Percentiles rank a stretch among this genome's conserved stretches.
phyloP scores from a whole-genome alignment of 352 stramenopile genomes.

The Globisporangium uncinulatum region DNA sequence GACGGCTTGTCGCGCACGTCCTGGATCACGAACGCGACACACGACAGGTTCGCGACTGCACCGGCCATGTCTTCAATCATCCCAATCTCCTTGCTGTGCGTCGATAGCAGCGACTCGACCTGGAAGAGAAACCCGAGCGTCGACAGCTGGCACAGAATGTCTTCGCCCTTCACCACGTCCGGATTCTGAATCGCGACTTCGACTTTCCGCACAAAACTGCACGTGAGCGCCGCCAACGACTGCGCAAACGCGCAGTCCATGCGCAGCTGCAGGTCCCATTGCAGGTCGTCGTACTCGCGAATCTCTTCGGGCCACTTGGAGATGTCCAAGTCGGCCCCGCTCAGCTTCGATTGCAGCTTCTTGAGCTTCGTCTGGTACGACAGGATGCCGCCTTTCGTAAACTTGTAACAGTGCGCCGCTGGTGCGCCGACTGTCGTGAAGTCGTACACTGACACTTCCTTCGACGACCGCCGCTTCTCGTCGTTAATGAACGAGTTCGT shows the following conservation, averaged over 20 bases:
- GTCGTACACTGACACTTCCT: constrained; percentile 78
- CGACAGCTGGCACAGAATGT: constrained; percentile 78
- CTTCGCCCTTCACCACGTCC: constrained; percentile 64
- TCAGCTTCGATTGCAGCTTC: constrained; percentile 77
- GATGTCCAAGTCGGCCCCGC: constrained; percentile 58
- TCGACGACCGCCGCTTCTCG: constrained; percentile 65
- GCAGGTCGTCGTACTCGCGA: constrained; percentile 77
- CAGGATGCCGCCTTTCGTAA: constrained; percentile 81
- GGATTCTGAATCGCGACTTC: constrained; percentile 79
- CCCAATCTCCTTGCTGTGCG: constrained; percentile 93
- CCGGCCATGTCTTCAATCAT: constrained; percentile 94
- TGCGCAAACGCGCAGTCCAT: constrained; percentile 82
- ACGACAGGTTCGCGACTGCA: constrained; percentile 73
- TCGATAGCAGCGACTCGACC: constrained; percentile 92
- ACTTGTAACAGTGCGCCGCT: constrained; percentile 82
- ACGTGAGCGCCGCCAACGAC: constrained; percentile 62
- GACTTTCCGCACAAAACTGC: constrained; percentile 82
- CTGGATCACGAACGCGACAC: constrained; percentile 82
- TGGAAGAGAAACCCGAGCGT: constrained; percentile 86
- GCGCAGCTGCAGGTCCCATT: constrained; percentile 81
- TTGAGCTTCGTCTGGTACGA: constrained; percentile 72
- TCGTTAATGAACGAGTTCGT: constrained; percentile 85
- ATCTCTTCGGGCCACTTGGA: constrained; percentile 79
- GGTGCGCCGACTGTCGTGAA: constrained; percentile 83
- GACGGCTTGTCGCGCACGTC: constrained; percentile 82